phyloP scores from a whole-genome alignment of 129 eudicot species.

The Kitagawia praeruptora region DNA sequence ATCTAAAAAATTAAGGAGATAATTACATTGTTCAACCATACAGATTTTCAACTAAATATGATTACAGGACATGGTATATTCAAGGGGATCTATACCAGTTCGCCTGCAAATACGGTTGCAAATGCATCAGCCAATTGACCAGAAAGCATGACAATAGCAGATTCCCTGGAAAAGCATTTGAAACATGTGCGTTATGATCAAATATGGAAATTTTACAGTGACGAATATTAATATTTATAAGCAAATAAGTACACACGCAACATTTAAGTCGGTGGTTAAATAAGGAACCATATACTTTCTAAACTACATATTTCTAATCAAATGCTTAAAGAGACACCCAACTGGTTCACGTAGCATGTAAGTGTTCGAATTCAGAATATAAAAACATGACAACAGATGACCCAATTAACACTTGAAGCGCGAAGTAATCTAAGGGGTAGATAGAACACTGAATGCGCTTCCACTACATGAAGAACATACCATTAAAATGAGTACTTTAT shows the following conservation, averaged over 20 bases:
- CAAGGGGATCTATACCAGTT: slow-evolving; percentile 46
- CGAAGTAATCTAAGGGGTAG: not conserved
- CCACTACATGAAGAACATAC: too few relatives aligned
- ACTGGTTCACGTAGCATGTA: not conserved
- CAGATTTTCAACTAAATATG: not conserved
- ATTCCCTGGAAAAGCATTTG: slow-evolving; percentile 34
- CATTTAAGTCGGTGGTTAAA: not conserved
- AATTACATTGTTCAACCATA: not conserved
- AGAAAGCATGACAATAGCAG: slow-evolving; percentile 84
- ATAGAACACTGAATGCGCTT: not conserved
- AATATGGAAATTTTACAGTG: not conserved
- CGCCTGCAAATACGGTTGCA: slow-evolving; percentile 74
- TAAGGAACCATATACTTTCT: not conserved
- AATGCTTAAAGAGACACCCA: not conserved
- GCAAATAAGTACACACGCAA: not conserved
- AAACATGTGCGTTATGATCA: not conserved
- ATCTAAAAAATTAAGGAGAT: slow-evolving; percentile 32
- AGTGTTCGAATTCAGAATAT: not conserved
- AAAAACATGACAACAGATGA: not conserved
- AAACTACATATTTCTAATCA: not conserved
- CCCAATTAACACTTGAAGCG: not conserved
- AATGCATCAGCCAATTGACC: slow-evolving; percentile 97
- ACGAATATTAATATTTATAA: not conserved
- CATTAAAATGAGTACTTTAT: too few relatives aligned
- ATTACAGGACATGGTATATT: not conserved